Conservation (phyloP, 805 yeast genomes). For the Yarrowia divulgata region DNA sequence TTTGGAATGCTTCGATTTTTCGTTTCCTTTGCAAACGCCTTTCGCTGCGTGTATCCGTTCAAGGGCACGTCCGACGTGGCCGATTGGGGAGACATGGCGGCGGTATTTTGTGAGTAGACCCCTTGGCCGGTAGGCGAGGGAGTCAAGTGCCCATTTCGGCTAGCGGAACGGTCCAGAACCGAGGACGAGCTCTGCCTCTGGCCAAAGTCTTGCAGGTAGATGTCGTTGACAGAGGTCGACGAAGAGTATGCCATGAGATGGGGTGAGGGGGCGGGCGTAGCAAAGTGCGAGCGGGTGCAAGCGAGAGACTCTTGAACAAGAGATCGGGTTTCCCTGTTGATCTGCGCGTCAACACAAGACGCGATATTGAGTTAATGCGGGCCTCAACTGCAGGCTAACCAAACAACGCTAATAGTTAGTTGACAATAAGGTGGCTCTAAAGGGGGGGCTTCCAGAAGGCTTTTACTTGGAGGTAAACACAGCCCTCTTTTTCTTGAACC, state of each 20-base stretch:
- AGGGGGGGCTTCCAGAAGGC: background rate
- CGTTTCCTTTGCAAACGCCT: conserved; percentile 11
- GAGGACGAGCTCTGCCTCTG: conserved; percentile 43
- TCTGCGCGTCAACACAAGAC: conserved; percentile 35
- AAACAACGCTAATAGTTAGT: conserved; percentile 20
- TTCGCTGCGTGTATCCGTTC: conserved; percentile 2
- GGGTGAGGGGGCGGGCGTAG: background rate
- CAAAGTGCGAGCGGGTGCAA: conserved; percentile 10
- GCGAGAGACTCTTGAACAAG: conserved; percentile 11
- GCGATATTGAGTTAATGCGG: conserved; percentile 33
- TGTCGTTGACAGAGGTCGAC: conserved; percentile 37
- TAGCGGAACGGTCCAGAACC: conserved; percentile 42
- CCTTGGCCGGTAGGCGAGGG: conserved; percentile 2
- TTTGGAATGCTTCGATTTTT: background rate
- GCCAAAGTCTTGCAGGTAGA: conserved; percentile 44
- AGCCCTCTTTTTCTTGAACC: conserved; percentile 9
- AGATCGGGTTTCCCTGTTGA: conserved; percentile 8
- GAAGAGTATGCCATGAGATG: conserved; percentile 30
- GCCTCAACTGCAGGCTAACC: conserved; percentile 12
- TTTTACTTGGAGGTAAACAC: conserved; percentile 10
- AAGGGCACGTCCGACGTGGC: conserved; percentile 15
- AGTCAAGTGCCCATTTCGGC: conserved; percentile 31
- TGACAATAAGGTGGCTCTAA: background rate
- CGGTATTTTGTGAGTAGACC: background rate
- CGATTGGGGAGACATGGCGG: conserved; percentile 18